Evolutionary conservation across 257 asterid species (phyloP).

Genomic region (Primulina tabacum): DNA sequence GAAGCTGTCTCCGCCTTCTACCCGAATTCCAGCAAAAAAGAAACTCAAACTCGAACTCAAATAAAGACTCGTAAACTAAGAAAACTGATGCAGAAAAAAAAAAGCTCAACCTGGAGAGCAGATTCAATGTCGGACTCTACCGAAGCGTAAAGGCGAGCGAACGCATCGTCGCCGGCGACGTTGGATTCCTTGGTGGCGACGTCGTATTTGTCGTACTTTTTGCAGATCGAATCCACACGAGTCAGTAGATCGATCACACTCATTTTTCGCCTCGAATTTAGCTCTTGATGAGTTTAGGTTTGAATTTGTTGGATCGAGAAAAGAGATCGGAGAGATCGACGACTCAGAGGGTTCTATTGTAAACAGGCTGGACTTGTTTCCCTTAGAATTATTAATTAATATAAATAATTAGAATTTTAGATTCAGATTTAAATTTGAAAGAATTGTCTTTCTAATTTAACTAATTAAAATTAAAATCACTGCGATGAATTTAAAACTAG

Average conservation of each 20-base stretch:
- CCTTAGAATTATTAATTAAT: no score
- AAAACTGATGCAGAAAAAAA: neutral
- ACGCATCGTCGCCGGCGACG: slow-evolving; percentile 94
- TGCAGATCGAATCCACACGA: slow-evolving; percentile 94
- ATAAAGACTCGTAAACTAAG: neutral
- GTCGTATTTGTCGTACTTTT: slow-evolving; percentile 91
- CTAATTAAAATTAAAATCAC: no score
- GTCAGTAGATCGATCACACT: slow-evolving; percentile 90
- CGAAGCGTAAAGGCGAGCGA: slow-evolving; percentile 79
- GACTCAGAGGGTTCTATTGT: no score
- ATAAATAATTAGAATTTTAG: no score
- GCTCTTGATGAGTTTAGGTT: no score
- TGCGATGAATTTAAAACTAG: no score
- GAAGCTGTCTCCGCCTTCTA: slow-evolving; percentile 86
- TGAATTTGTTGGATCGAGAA: no score
- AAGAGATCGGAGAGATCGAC: no score
- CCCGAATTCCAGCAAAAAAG: slow-evolving; percentile 7
- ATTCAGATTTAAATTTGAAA: no score
- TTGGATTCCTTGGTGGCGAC: slow-evolving; percentile 69
- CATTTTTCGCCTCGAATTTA: slow-evolving; percentile 37
- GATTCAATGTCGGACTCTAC: slow-evolving; percentile 82
- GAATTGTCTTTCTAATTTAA: no score
- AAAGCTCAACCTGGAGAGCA: slow-evolving; percentile 62
- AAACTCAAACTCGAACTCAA: neutral
- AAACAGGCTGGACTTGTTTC: no score